These are phyloP conservation scores for Aspergillus sp. DNA, from an alignment of 2,329 filamentous ascomycete species.

Conservation along the genomic window DNA sequence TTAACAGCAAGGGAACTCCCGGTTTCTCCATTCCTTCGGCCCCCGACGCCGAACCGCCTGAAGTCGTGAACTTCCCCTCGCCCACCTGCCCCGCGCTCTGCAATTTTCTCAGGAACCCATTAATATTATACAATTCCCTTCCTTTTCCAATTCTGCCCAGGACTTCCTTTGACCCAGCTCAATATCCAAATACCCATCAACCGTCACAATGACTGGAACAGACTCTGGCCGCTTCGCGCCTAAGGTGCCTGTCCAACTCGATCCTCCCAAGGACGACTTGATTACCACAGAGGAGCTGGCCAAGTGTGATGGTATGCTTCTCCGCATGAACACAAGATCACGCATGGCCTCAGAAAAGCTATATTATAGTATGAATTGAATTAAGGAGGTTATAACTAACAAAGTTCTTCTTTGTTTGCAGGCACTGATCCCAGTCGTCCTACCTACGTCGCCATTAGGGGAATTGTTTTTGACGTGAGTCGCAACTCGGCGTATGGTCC, in stretches of 20 bases:
- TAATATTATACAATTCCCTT: background rate
- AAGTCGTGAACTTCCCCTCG: constrained; percentile 9
- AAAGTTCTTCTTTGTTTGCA: constrained; percentile 17
- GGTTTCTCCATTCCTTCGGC: constrained; percentile 11
- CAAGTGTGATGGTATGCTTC: constrained; percentile 73
- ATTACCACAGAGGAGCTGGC: constrained; percentile 79
- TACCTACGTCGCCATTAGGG: constrained; percentile 69
- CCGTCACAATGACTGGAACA: constrained; percentile 30
- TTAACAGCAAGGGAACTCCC: constrained; percentile 8
- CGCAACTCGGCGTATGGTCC: constrained; percentile 84
- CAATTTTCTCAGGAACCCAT: constrained; percentile 7
- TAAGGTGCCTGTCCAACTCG: constrained; percentile 55
- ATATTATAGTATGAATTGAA: background rate
- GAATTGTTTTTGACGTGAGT: constrained; percentile 90
- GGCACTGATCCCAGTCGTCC: constrained; percentile 48
- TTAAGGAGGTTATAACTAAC: background rate
- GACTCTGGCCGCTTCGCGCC: constrained; percentile 41
- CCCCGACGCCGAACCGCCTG: constrained; percentile 11
- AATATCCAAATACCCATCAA: background rate
- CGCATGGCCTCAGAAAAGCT: background rate
- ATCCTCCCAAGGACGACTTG: constrained; percentile 81
- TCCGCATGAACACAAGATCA: background rate
- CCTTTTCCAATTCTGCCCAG: background rate
- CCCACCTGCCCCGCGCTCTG: constrained; percentile 27
- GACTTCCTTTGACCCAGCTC: background rate